Evolutionary conservation across 2,329 filamentous ascomycete species (phyloP).

Genomic region (Neonectria coccinea): DNA sequence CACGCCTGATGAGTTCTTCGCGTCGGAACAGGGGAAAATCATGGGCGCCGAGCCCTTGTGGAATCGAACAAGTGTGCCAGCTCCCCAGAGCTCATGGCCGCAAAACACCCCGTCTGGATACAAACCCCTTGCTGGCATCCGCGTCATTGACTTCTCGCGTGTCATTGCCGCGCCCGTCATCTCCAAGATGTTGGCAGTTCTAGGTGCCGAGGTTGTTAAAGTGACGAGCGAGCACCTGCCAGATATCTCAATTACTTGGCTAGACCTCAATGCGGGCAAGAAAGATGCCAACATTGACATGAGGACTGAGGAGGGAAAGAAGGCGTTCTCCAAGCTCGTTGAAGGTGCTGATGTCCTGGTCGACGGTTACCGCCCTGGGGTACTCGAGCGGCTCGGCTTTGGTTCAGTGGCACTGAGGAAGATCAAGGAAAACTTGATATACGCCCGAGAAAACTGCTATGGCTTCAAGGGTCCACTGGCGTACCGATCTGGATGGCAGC

Average conservation of each 20-base stretch:
- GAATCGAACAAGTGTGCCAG: slow-evolving; percentile 31
- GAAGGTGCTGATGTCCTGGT: slow-evolving; percentile 50
- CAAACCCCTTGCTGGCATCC: slow-evolving; percentile 49
- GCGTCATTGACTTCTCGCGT: slow-evolving; percentile 51
- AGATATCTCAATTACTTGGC: slow-evolving; percentile 47
- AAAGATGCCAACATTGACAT: slow-evolving; percentile 49
- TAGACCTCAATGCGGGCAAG: slow-evolving; percentile 52
- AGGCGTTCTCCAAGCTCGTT: slow-evolving; percentile 40
- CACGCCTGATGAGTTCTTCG: slow-evolving; percentile 49
- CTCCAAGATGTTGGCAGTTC: slow-evolving; percentile 47
- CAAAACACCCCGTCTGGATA: slow-evolving; percentile 16
- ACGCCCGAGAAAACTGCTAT: slow-evolving; percentile 52
- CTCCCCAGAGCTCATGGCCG: slow-evolving; percentile 31
- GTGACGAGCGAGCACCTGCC: slow-evolving; percentile 49
- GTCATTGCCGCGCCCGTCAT: slow-evolving; percentile 52
- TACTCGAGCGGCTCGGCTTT: slow-evolving; percentile 48
- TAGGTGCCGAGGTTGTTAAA: slow-evolving; percentile 51
- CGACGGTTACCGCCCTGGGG: slow-evolving; percentile 52
- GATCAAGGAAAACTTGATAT: slow-evolving; percentile 45
- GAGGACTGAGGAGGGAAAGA: slow-evolving; percentile 44
- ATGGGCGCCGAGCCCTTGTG: slow-evolving; percentile 17
- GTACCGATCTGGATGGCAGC: slow-evolving; percentile 52
- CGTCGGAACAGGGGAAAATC: slow-evolving; percentile 37
- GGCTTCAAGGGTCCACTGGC: slow-evolving; percentile 50
- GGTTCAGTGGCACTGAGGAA: slow-evolving; percentile 32